Percentiles rank a stretch among this genome's conserved stretches.
Evolutionary conservation across 2,329 filamentous ascomycete species (phyloP).

Genomic region (Sclerotinia subarctica): DNA sequence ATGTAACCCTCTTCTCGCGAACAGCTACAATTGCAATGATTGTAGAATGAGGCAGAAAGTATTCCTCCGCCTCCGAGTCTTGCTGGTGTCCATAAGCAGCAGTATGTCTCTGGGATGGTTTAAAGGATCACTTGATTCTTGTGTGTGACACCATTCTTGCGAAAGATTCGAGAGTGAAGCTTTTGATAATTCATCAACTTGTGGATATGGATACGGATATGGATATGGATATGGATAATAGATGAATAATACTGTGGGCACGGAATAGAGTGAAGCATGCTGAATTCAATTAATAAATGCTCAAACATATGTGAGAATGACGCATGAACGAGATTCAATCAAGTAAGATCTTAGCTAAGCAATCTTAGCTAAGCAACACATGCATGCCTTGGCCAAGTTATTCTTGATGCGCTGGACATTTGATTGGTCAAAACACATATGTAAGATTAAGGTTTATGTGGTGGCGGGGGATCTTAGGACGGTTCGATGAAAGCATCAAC

Average conservation of each 20-base stretch:
- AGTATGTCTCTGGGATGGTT: neutral
- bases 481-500: no score
- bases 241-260: neutral
- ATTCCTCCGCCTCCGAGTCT: slow-evolving; percentile 49
- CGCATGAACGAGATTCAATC: neutral
- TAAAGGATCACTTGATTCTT: no score
- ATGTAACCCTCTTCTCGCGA: neutral
- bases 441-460: neutral
- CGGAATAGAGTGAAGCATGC: no score
- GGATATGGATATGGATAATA: no score
- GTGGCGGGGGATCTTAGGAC: neutral
- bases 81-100: slow-evolving; percentile 38
- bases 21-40: slow-evolving; percentile 47
- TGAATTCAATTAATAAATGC: no score
- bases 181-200: neutral
- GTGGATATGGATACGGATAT: no score
- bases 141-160: no score
- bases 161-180: neutral
- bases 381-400: neutral
- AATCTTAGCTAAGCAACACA: no score
- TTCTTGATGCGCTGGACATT: neutral
- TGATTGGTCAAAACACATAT: neutral
- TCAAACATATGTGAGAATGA: neutral
- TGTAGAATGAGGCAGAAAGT: slow-evolving; percentile 47
- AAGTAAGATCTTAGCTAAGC: neutral